These are phyloP conservation scores for Leishmania aethiopica DNA, from an alignment of 208 protist genomes.

Conservation along the genomic window DNA sequence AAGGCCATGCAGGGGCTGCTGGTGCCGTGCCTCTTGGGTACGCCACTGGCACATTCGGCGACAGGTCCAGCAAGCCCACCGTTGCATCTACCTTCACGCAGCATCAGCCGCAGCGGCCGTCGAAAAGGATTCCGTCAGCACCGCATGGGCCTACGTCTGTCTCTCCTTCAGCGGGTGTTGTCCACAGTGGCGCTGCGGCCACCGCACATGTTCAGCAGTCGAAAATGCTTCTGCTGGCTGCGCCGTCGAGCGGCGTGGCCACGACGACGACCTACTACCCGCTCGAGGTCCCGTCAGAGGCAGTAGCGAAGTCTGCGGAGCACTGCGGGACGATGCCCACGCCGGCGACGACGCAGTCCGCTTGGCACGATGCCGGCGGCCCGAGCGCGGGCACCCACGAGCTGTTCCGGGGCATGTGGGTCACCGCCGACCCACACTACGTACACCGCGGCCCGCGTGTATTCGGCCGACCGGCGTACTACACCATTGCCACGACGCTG, in stretches of 20 bases:
- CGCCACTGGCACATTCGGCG: background rate
- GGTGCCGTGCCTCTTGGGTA: background rate
- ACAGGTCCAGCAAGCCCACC: background rate
- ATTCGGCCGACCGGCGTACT: conserved; percentile 70
- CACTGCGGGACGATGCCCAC: background rate
- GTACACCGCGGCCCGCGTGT: conserved; percentile 44
- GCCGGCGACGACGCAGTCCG: background rate
- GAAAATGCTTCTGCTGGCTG: conserved; percentile 35
- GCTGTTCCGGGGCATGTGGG: conserved; percentile 86
- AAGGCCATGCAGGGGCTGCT: background rate
- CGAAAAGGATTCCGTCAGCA: too few relatives aligned
- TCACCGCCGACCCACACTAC: conserved; percentile 45
- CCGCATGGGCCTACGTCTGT: too few relatives aligned
- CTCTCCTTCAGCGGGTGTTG: background rate
- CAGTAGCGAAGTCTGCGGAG: background rate
- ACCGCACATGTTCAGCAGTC: conserved; percentile 19
- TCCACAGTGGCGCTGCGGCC: conserved; percentile 7
- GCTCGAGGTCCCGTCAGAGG: conserved; percentile 5
- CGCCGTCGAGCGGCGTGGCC: conserved; percentile 9
- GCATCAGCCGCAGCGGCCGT: background rate
- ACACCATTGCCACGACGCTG: conserved; percentile 51
- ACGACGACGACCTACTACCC: conserved; percentile 9
- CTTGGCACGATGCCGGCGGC: background rate
- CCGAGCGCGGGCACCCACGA: conserved; percentile 27
- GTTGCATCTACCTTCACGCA: conserved; percentile 16